These are phyloP conservation scores for Populus deltoides DNA, from an alignment of 345 rosid species.

Conservation along the genomic window DNA sequence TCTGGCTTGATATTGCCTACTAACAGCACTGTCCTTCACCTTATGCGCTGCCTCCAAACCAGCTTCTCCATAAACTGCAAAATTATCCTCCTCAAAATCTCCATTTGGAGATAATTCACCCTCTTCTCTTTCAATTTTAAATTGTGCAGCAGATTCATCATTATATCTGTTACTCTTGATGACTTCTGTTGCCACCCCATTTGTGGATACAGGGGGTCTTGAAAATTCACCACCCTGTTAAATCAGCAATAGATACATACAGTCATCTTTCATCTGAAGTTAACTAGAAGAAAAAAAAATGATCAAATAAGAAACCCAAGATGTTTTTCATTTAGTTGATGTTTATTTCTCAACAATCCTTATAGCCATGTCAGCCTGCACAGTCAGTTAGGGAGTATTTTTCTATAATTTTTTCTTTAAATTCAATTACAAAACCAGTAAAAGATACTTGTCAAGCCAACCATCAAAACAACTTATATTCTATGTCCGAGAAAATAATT, in stretches of 20 bases:
- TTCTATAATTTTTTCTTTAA: not conserved
- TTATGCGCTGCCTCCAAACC: conserved; percentile 52
- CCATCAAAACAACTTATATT: not conserved
- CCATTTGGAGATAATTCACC: conserved; percentile 97
- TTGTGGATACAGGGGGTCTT: conserved; percentile 39
- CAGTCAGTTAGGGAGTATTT: not conserved
- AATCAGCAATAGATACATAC: conserved; percentile 10
- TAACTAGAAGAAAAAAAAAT: not conserved
- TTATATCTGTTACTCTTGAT: conserved; percentile 44
- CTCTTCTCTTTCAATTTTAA: conserved; percentile 91
- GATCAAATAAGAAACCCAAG: not conserved
- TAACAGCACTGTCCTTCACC: conserved; percentile 48
- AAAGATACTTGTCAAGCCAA: not conserved
- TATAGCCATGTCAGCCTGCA: not conserved
- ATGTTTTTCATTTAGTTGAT: not conserved
- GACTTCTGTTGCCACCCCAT: conserved; percentile 52
- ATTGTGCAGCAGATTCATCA: conserved; percentile 45
- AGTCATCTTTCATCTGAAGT: conserved; percentile 15
- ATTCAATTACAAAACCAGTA: not conserved
- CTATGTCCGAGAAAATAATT: conserved; percentile 1
- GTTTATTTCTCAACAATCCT: not conserved
- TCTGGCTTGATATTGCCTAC: conserved; percentile 42
- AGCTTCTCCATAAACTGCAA: conserved; percentile 65
- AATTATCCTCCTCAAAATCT: conserved; percentile 86
- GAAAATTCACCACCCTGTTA: conserved; percentile 57